A percentile compares a stretch with the other conserved stretches of the same genome.
These are phyloP conservation scores for Moesziomyces parantarcticus DNA, from an alignment of 1,284 basidiomycete genomes.

Conservation along the genomic window DNA sequence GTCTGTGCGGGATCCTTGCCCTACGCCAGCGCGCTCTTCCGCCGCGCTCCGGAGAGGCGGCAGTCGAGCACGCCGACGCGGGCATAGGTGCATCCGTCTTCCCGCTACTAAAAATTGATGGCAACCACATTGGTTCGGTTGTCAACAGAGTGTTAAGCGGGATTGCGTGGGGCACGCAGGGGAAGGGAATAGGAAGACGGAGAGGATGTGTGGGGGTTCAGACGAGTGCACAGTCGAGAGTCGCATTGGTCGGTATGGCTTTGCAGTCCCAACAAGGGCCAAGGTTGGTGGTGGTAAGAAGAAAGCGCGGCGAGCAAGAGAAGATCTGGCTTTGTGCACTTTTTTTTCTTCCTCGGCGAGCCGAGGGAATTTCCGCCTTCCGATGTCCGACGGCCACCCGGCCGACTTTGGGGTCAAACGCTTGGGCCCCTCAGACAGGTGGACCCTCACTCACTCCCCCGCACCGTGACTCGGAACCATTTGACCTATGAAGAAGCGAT, in stretches of 20 bases:
- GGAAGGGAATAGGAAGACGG: background rate
- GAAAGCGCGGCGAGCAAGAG: background rate
- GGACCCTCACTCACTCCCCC: conserved; percentile 27
- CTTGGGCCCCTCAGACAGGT: no score
- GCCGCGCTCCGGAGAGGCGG: background rate
- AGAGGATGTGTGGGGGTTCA: background rate
- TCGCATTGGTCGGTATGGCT: no score
- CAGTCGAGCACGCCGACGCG: background rate
- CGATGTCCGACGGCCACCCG: background rate
- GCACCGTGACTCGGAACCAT: conserved; percentile 10
- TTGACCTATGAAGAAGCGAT: background rate
- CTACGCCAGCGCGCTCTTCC: background rate
- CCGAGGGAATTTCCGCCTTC: background rate
- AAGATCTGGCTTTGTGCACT: background rate
- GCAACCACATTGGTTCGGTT: conserved; percentile 54
- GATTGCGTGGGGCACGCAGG: background rate
- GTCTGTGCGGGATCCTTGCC: conserved; percentile 45
- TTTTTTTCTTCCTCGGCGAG: conserved; percentile 3
- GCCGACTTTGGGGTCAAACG: conserved; percentile 15
- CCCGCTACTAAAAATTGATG: conserved; percentile 58
- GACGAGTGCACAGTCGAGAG: conserved; percentile 1
- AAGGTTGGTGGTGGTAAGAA: conserved; percentile 5
- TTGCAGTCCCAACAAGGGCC: no score
- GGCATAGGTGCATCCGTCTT: conserved; percentile 27
- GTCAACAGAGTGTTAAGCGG: conserved; percentile 58